These are phyloP conservation scores for Sporothrix schenckii DNA, from an alignment of 2,329 filamentous ascomycete species.

Conservation along the genomic window DNA sequence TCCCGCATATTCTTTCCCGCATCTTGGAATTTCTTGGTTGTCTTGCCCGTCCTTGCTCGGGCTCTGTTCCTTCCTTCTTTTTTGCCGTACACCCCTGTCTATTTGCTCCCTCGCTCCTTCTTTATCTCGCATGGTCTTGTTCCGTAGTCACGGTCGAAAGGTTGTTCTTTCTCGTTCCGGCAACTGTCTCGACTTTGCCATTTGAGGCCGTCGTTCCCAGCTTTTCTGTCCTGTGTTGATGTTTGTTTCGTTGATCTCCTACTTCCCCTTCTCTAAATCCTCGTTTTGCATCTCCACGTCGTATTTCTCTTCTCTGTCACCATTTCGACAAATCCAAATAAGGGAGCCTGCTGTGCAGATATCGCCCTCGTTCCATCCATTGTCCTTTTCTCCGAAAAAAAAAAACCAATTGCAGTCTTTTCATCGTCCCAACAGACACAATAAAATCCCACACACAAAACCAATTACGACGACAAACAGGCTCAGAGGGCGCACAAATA, in stretches of 20 bases:
- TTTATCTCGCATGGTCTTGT: constrained; percentile 17
- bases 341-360: constrained; percentile 18
- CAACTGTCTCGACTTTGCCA: background rate
- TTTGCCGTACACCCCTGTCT: constrained; percentile 10
- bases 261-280: background rate
- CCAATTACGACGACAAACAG: background rate
- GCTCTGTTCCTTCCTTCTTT: constrained; percentile 16
- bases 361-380: background rate
- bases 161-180: constrained; percentile 14
- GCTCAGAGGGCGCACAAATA: background rate
- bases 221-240: background rate
- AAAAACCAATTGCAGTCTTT: constrained; percentile 1
- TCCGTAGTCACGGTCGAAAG: constrained; percentile 12
- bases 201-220: background rate
- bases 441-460: background rate
- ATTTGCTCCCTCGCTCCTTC: constrained; percentile 1
- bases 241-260: constrained; percentile 10
- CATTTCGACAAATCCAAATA: background rate
- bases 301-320: background rate
- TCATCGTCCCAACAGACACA: background rate
- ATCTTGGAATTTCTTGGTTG: background rate
- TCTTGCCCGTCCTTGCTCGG: background rate
- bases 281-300: background rate
- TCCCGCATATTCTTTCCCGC: background rate
- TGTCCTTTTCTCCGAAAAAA: background rate